A percentile compares a stretch with the other conserved stretches of the same genome.
Evolutionary conservation across 805 yeast genomes (phyloP).

Genomic region (Cyberlindnera galapagoensis): DNA sequence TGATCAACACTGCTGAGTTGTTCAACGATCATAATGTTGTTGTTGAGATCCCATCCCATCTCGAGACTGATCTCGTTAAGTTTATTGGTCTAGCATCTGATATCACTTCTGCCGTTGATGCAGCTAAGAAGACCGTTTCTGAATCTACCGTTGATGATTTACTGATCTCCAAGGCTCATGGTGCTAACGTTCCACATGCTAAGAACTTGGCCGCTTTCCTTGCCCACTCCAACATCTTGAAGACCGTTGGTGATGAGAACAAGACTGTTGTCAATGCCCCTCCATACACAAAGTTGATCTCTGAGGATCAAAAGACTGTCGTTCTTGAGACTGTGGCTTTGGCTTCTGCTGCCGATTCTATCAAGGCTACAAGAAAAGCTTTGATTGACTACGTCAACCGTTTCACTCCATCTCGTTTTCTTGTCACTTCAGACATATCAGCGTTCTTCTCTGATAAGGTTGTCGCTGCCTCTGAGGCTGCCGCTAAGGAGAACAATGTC

Average conservation of each 20-base stretch:
- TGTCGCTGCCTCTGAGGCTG: conserved; percentile 32
- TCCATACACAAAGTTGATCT: conserved; percentile 36
- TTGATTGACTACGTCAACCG: conserved; percentile 69
- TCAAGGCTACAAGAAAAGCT: conserved; percentile 60
- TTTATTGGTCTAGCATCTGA: conserved; percentile 60
- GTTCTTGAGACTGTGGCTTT: conserved; percentile 56
- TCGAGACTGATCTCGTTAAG: conserved; percentile 42
- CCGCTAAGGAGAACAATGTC: conserved; percentile 41
- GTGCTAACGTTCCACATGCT: conserved; percentile 73
- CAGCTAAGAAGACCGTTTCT: conserved; percentile 54
- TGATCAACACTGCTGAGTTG: conserved; percentile 51
- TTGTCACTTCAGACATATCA: conserved; percentile 57
- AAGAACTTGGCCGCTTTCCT: conserved; percentile 66
- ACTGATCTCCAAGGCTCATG: conserved; percentile 87
- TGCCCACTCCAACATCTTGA: conserved; percentile 41
- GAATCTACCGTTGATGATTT: conserved; percentile 57
- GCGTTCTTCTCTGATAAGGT: conserved; percentile 48
- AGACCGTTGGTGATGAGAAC: conserved; percentile 32
- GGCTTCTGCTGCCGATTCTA: conserved; percentile 39
- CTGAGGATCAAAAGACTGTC: conserved; percentile 36
- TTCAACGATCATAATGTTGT: conserved; percentile 49
- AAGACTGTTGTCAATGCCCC: conserved; percentile 45
- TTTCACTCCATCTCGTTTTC: conserved; percentile 60
- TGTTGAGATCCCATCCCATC: conserved; percentile 44
- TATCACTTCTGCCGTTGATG: conserved; percentile 54